Percentiles rank a stretch among this genome's conserved stretches.
These are phyloP conservation scores for Acer saccharum DNA, from an alignment of 345 rosid species.

Conservation along the genomic window DNA sequence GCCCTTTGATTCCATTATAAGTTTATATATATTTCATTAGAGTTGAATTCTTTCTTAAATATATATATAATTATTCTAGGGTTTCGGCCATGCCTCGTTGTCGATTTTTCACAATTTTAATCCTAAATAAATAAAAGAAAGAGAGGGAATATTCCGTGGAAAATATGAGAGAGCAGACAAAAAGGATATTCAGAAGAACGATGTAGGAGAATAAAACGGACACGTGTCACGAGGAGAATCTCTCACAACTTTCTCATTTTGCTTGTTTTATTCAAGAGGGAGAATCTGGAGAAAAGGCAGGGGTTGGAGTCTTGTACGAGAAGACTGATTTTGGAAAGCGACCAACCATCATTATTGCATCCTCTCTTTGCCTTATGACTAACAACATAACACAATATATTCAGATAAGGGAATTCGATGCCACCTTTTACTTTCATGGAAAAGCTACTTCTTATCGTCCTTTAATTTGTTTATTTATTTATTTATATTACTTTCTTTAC, in stretches of 20 bases:
- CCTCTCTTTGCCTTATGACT: background rate
- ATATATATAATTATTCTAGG: background rate
- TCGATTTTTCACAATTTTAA: slow-evolving; percentile 27
- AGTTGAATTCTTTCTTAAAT: no score
- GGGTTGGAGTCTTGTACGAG: slow-evolving; percentile 51
- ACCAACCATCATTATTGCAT: slow-evolving; percentile 36
- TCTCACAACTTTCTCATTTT: slow-evolving; percentile 12
- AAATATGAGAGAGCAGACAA: slow-evolving; percentile 42
- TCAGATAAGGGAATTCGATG: slow-evolving; percentile 51
- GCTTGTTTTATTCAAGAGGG: background rate
- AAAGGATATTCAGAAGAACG: slow-evolving; percentile 67
- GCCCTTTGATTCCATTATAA: background rate
- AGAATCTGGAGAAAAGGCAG: slow-evolving; percentile 33
- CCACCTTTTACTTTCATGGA: slow-evolving; percentile 35
- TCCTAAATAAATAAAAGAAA: background rate
- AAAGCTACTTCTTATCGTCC: slow-evolving; percentile 30
- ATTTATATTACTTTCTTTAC: no score
- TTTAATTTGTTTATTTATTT: background rate
- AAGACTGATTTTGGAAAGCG: slow-evolving; percentile 53
- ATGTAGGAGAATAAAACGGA: slow-evolving; percentile 42
- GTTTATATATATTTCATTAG: background rate
- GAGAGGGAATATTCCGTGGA: slow-evolving; percentile 36
- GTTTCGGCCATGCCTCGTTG: slow-evolving; percentile 15
- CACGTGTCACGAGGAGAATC: slow-evolving; percentile 62
- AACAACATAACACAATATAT: background rate